Percentiles rank a stretch among this genome's conserved stretches.
phyloP scores from a whole-genome alignment of 2,329 filamentous ascomycete species.

The Sporothrix pallida region DNA sequence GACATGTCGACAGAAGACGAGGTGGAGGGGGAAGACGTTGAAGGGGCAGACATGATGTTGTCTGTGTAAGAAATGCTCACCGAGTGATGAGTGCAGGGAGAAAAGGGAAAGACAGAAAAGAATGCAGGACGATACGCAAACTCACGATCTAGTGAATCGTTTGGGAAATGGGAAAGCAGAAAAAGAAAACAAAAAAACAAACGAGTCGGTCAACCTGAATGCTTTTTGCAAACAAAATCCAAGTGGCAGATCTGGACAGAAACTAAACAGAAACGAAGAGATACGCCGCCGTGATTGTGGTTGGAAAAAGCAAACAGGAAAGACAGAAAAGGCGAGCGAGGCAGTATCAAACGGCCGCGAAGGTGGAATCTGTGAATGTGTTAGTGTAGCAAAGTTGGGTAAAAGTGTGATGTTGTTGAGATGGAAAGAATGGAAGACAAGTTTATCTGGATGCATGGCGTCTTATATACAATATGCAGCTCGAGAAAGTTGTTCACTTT shows the following conservation, averaged over 20 bases:
- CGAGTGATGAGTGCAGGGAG: not conserved
- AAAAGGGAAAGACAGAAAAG: too few relatives aligned
- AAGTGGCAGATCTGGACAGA: not conserved
- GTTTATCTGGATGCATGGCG: not conserved
- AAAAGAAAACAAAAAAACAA: not conserved
- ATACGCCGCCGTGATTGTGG: not conserved
- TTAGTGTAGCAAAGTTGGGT: not conserved
- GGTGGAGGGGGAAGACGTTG: not conserved
- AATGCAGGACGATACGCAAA: not conserved
- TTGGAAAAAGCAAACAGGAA: not conserved
- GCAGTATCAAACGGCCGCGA: conserved; percentile 12
- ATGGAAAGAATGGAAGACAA: not conserved
- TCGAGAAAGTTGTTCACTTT: too few relatives aligned
- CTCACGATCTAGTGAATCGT: not conserved
- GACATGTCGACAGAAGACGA: not conserved
- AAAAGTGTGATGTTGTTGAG: not conserved
- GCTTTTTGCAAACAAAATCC: conserved; percentile 10
- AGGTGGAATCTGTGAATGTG: not conserved
- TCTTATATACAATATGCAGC: conserved; percentile 1
- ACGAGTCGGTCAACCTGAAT: not conserved
- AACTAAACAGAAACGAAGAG: not conserved
- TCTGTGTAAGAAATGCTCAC: not conserved
- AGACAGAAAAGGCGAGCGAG: not conserved
- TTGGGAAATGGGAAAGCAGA: too few relatives aligned
- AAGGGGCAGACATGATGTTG: not conserved